These are phyloP conservation scores for Ganoderma multipileum DNA, from an alignment of 1,284 basidiomycete species.

Conservation along the genomic window DNA sequence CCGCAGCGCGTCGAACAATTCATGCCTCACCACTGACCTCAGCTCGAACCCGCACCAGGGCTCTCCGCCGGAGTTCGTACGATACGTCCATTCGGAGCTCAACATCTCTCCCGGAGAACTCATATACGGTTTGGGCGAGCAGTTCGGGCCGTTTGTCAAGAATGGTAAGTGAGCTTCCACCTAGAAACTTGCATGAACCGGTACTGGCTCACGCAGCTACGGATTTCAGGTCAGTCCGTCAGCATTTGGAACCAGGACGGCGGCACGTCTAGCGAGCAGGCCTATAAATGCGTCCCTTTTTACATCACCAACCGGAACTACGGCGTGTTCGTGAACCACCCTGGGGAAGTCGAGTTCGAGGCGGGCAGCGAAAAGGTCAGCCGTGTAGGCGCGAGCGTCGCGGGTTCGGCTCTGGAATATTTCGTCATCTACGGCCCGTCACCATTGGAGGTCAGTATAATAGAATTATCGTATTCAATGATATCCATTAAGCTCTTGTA, in stretches of 20 bases:
- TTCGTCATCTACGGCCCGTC: conserved; percentile 74
- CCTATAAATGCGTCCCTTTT: conserved; percentile 79
- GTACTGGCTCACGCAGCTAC: conserved; percentile 2
- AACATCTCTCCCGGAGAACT: conserved; percentile 74
- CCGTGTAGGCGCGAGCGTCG: conserved; percentile 72
- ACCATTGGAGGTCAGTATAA: conserved; percentile 58
- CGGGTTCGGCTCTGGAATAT: conserved; percentile 68
- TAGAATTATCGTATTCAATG: conserved; percentile 3
- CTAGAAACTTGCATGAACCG: neutral
- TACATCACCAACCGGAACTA: conserved; percentile 75
- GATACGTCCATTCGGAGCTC: conserved; percentile 73
- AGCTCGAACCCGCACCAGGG: conserved; percentile 63
- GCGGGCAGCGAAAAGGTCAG: conserved; percentile 78
- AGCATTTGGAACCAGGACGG: conserved; percentile 79
- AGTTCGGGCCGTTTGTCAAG: conserved; percentile 78
- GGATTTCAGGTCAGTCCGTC: conserved; percentile 58
- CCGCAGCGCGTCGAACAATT: conserved; percentile 64
- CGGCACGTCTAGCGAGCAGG: conserved; percentile 74
- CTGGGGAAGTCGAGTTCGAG: conserved; percentile 80
- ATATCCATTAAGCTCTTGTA: neutral
- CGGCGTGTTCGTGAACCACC: conserved; percentile 78
- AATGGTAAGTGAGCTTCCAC: conserved; percentile 55
- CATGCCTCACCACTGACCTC: conserved; percentile 62
- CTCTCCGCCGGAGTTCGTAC: conserved; percentile 51
- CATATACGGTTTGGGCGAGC: conserved; percentile 76